phyloP scores from a whole-genome alignment of 495 filamentous ascomycete genomes.

The Daldinia decipiens region DNA sequence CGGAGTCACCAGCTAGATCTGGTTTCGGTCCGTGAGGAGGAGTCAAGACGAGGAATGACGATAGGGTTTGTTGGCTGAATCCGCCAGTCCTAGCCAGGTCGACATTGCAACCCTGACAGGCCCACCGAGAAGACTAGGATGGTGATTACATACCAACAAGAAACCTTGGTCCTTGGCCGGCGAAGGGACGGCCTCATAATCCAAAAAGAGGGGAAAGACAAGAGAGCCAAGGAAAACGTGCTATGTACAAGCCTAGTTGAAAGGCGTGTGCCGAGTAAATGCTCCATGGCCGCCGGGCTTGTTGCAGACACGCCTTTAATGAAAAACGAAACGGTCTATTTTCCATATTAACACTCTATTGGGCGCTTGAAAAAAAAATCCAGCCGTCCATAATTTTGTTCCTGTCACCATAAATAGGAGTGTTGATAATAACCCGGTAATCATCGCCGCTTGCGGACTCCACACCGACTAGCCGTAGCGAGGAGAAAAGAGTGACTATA shows the following conservation, averaged over 20 bases:
- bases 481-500: conserved; percentile 18
- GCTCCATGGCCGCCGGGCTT: conserved; percentile 23
- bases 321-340: conserved; percentile 41
- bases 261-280: conserved; percentile 30
- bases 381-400: conserved; percentile 39
- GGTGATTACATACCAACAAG: conserved; percentile 51
- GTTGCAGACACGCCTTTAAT: conserved; percentile 40
- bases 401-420: conserved; percentile 37
- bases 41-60: conserved; percentile 43
- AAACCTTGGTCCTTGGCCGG: conserved; percentile 45
- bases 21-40: conserved; percentile 45
- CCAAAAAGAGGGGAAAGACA: conserved; percentile 38
- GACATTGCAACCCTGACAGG: conserved; percentile 44
- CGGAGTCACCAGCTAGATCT: conserved; percentile 44
- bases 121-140: conserved; percentile 40
- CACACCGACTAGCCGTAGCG: conserved; percentile 23
- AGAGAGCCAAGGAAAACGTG: conserved; percentile 37
- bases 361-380: conserved; percentile 43
- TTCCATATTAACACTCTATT: conserved; percentile 54
- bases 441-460: conserved; percentile 35
- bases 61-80: conserved; percentile 46
- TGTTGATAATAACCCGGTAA: conserved; percentile 50
- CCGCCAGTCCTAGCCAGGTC: conserved; percentile 43
- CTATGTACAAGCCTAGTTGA: conserved; percentile 34
- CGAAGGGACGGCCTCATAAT: conserved; percentile 35